Evolutionary conservation across 345 rosid genomes (phyloP), one percentile per base, ranked within the genome.

Genomic region (Cardiospermum halicacabum): DNA sequence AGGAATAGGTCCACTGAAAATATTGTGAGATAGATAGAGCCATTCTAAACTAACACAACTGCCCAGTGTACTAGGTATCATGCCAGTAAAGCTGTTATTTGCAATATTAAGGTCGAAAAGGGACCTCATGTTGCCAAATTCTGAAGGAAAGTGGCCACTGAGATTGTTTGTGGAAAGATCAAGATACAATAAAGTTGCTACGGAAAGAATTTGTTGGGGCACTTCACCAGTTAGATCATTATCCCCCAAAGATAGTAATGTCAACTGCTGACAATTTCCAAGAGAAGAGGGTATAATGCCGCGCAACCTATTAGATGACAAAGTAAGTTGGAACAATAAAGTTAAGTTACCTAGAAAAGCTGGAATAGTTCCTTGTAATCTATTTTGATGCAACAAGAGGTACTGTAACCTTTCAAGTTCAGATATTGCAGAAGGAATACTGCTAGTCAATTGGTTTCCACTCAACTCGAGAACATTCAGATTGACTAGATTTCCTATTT

Each of bases 261-360:
- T 5, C 39, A 75, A 40, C 11, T 50, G 26, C 22, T 22, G 2
- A 27, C 74, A 69, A 15, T 55, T 69, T 11, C 73, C 68, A 4
- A 77, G 13, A 25, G 27, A n/a, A 5, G 65, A 9, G 0, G 78
- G 78, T 3, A 74, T 70, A 4, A 13, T 56, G 27, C 81, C 78
- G 9, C 37, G 16, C 53, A 60, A 60, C 4, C 28, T 11, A 43
- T 60, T 60, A 24, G 26, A 60, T 0, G 5, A 49, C 12, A 43
- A 27, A 3, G 0, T 0, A 0, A 60, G n/a, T 1, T 3, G 0
- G 39, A 0, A 42, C 15, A 60, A 32, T 25, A 60, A 22, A 27
- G 27, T 43, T 47, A 45, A 16, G 26, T 58, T 73, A 2, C 54
- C 50, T 1, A 45, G 3, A n/a, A 58, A 69, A 15, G 40, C 0